Evolutionary conservation across 1,284 basidiomycete species (phyloP), one percentile per base, ranked within the genome.

Genomic region (Pyrrhoderma noxium): DNA sequence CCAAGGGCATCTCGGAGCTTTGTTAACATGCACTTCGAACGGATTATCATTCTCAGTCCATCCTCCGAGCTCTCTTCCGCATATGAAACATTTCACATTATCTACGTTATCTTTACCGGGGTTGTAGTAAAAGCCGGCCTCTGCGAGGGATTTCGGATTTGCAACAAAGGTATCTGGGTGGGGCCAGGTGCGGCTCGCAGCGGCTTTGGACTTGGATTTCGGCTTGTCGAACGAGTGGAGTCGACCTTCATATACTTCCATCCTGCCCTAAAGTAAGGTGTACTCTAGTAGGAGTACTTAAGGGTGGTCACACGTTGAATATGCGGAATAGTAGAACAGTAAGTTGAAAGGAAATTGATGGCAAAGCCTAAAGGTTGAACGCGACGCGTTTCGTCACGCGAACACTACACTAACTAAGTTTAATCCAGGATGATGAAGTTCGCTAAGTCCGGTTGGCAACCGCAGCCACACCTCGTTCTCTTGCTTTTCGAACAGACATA

Each of bases 21-120:
- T 87, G 36, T 65, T 65, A 66, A 73, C 82, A 60, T 93, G 90
- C 42, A 91, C 81, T 39, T 78, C 72, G 58, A 85, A 86, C 2
- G 90, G 90, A 67, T 93, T 85, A 60, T 93, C 91, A 1, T 79
- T 71, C 39, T 73, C 71, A 47, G 84, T 83, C 90, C 90, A 93
- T 13, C 83, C 86, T 45, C 79, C 77, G 8, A 93, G 72, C 56
- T 82, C 73, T 60, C 90, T 86, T 43, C 72, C 74, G 66, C 90
- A 93, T 47, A 82, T 65, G 62, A 82, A 91, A 64, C 91, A 93
- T 3, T 74, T 73, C 21, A 85, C 85, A 56, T 76, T 81, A 65
- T 89, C 87, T 23, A 69, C 70, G 54, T 82, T 76, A 9, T 78
- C 73, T 55, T 67, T 67, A 58, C 75, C 77, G 0, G 87, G 86